Conservation (phyloP, 495 filamentous ascomycete species). For the Pyronema omphalodes region DNA sequence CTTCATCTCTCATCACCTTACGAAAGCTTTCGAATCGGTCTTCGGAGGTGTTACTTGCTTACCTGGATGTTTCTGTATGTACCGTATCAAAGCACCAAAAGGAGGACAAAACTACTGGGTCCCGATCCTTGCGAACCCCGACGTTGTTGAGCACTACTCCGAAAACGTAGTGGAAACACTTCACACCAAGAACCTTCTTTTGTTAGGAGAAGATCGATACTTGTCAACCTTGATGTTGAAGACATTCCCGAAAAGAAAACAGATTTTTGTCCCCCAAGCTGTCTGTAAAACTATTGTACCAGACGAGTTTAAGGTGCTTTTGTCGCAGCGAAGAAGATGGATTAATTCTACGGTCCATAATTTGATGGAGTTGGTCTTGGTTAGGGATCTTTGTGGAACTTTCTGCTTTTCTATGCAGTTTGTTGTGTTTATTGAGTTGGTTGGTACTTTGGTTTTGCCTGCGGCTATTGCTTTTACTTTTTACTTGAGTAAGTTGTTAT, state of each 20-base stretch:
- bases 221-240: slow-evolving; percentile 92
- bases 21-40: slow-evolving; percentile 93
- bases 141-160: slow-evolving; percentile 97
- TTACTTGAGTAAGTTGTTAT: slow-evolving; percentile 66
- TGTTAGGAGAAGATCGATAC: slow-evolving; percentile 94
- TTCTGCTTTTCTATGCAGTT: slow-evolving; percentile 99
- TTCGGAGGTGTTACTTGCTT: slow-evolving; percentile 99
- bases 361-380: slow-evolving; percentile 88
- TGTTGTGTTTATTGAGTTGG: slow-evolving; percentile 85
- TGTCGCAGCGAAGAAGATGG: slow-evolving; percentile 91
- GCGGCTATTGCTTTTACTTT: slow-evolving; percentile 94
- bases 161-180: slow-evolving; percentile 98
- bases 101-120: slow-evolving; percentile 99
- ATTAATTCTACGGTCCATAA: slow-evolving; percentile 99
- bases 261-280: slow-evolving; percentile 94
- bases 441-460: slow-evolving; percentile 85
- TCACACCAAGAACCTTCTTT: slow-evolving; percentile 92
- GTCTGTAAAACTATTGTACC: slow-evolving; percentile 98
- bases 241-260: slow-evolving; percentile 97
- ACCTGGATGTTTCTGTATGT: slow-evolving; percentile 99
- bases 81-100: slow-evolving; percentile 97
- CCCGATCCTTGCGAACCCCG: slow-evolving; percentile 92
- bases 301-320: slow-evolving; percentile 74
- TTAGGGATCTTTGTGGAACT: slow-evolving; percentile 90
- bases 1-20: slow-evolving; percentile 93